Percentiles rank a stretch among this genome's conserved stretches.
Evolutionary conservation across 306 rosid genomes (phyloP).

Genomic region (apple (Malus domestica)): ASM211411v1 NC_041796.1:21671001-21671500

Average conservation of each 20-base stretch:
- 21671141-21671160: background rate
- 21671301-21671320: slow-evolving; percentile 10
- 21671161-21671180: background rate
- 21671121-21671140: background rate
- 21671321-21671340: slow-evolving; percentile 54
- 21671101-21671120: background rate
- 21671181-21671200: background rate
- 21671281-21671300: background rate
- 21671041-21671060: slow-evolving; percentile 97
- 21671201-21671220: background rate
- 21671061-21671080: slow-evolving; percentile 41
- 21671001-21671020: slow-evolving; percentile 81
- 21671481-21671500: slow-evolving; percentile 47
- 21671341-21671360: slow-evolving; percentile 89
- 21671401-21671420: slow-evolving; percentile 66
- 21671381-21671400: slow-evolving; percentile 90
- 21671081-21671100: background rate
- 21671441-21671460: slow-evolving; percentile 97
- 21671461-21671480: slow-evolving; percentile 98
- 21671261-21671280: slow-evolving; percentile 1
- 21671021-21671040: slow-evolving; percentile 82
- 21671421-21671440: slow-evolving; percentile 96
- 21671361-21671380: slow-evolving; percentile 98
- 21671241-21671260: background rate
- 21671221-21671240: background rate